A percentile compares a stretch with the other conserved stretches of the same genome.
Evolutionary conservation across 2,329 filamentous ascomycete species (phyloP).

Genomic region (Cladosporium sp.): DNA sequence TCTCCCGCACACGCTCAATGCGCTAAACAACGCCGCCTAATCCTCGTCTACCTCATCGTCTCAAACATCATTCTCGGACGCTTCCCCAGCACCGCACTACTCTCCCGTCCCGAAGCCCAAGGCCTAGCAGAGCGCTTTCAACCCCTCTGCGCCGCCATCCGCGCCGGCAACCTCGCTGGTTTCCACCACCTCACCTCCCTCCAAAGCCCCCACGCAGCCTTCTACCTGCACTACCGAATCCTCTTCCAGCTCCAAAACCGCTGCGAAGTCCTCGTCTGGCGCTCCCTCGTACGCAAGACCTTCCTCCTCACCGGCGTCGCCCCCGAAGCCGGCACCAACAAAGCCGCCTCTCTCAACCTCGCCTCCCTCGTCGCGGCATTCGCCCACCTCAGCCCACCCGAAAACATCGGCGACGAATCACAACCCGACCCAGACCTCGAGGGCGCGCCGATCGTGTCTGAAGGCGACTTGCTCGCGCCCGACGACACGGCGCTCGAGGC

Average conservation of each 20-base stretch:
- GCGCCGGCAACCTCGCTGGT: conserved; percentile 65
- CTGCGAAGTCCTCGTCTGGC: conserved; percentile 78
- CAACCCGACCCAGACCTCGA: conserved; percentile 28
- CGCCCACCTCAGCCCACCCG: conserved; percentile 8
- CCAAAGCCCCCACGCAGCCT: conserved; percentile 54
- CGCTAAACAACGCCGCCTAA: conserved; percentile 65
- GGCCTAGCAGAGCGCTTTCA: conserved; percentile 62
- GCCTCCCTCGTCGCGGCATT: conserved; percentile 53
- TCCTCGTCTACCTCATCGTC: conserved; percentile 78
- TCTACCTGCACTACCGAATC: conserved; percentile 71
- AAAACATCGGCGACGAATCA: conserved; percentile 27
- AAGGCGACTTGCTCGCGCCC: not conserved
- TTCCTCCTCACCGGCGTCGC: conserved; percentile 76
- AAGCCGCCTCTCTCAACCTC: conserved; percentile 48
- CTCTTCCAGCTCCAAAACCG: conserved; percentile 71
- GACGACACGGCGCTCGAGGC: conserved; percentile 45
- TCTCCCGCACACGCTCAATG: conserved; percentile 50
- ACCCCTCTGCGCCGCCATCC: conserved; percentile 68
- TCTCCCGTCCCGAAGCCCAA: conserved; percentile 65
- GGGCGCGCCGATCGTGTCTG: not conserved
- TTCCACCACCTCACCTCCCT: conserved; percentile 66
- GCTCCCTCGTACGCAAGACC: conserved; percentile 69
- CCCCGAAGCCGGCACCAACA: conserved; percentile 44
- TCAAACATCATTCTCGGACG: conserved; percentile 79
- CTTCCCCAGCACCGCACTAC: conserved; percentile 65